Conservation (phyloP, 2,329 filamentous ascomycete species). For the Fusarium sublunatum region DNA sequence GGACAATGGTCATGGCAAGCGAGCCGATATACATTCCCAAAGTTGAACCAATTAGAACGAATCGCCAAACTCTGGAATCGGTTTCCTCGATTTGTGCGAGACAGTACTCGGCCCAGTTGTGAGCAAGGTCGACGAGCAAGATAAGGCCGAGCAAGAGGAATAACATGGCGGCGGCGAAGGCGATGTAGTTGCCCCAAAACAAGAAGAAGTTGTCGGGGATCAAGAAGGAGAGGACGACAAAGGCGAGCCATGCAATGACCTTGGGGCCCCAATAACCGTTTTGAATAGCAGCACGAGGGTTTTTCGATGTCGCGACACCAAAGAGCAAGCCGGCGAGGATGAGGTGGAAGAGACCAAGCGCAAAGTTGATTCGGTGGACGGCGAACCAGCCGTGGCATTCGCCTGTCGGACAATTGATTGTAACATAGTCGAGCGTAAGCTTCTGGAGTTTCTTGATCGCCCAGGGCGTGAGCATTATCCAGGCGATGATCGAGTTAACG, state of each 20-base stretch:
- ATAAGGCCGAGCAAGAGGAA: conserved; percentile 94
- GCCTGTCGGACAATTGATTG: conserved; percentile 90
- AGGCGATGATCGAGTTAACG: conserved; percentile 95
- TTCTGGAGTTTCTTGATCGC: conserved; percentile 95
- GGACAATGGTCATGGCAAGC: conserved; percentile 92
- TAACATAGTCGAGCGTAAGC: conserved; percentile 93
- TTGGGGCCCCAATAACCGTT: conserved; percentile 99
- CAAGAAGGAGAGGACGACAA: conserved; percentile 92
- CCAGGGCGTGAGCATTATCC: conserved; percentile 99
- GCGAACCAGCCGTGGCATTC: conserved; percentile 96
- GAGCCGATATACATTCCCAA: conserved; percentile 93
- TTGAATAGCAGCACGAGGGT: conserved; percentile 87
- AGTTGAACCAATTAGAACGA: conserved; percentile 89
- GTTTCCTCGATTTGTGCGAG: conserved; percentile 91
- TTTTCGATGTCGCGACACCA: conserved; percentile 87
- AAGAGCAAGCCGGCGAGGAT: conserved; percentile 86
- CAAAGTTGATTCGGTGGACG: conserved; percentile 97
- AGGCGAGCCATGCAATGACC: conserved; percentile 85
- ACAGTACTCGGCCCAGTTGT: conserved; percentile 97
- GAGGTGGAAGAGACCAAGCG: conserved; percentile 92
- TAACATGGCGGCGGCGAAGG: conserved; percentile 87
- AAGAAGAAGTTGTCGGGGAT: conserved; percentile 96
- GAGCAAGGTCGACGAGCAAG: conserved; percentile 91
- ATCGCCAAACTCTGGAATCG: conserved; percentile 86
- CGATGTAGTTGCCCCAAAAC: conserved; percentile 94